Base-by-base conservation (phyloP, 2,329 filamentous ascomycete genomes). In the Aspergillus udagawae region DNA sequence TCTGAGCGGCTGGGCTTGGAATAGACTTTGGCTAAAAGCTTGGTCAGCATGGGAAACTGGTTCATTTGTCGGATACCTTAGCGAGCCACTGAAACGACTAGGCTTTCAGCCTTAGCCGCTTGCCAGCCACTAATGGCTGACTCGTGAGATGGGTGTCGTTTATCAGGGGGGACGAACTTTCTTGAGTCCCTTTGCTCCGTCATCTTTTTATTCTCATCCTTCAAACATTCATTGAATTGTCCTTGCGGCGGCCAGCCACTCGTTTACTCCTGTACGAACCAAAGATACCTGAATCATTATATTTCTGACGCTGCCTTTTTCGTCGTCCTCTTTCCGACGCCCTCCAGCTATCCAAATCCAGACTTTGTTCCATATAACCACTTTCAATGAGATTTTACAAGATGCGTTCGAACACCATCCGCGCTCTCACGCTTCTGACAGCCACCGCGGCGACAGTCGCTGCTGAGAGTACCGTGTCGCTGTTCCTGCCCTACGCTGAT, bases 381-480 rank as follows among this genome's bases (percentile, higher is more conserved):
- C 44, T 47, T 3, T 25, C 44, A 4, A 3, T 47, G 44, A 27
- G 10, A 47, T 25, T 23, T 3, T 1, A 14, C 44, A n/a, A 45
- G 12, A 47, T 47, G 44, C 44, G 21, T 47, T 47, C 44, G 3
- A 17, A 23, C 23, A 17, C 10, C 44, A 12, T 47, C 44, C 44
- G 44, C 44, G 17, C 44, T 8, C 21, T 47, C 5, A 23, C 44
- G 21, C 44, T 47, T 12, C 44, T 47, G n/a, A 23, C 44, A 17
- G 44, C 44, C 44, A 23, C 21, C 23, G 44, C 23, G 21, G 44
- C 44, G 1, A 27, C 44, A 6, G 44, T 27, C 41, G 55, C 62
- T 42, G 65, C 65, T 4, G 55, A 58, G 42, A 62, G 59, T 53
- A 62, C 63, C 20, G 64, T 62, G 25, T 61, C 42, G 48, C 62